Evolutionary conservation across 2,329 filamentous ascomycete species (phyloP), one percentile per base, ranked within the genome.

Genomic region (Grosmannia serpens): DNA sequence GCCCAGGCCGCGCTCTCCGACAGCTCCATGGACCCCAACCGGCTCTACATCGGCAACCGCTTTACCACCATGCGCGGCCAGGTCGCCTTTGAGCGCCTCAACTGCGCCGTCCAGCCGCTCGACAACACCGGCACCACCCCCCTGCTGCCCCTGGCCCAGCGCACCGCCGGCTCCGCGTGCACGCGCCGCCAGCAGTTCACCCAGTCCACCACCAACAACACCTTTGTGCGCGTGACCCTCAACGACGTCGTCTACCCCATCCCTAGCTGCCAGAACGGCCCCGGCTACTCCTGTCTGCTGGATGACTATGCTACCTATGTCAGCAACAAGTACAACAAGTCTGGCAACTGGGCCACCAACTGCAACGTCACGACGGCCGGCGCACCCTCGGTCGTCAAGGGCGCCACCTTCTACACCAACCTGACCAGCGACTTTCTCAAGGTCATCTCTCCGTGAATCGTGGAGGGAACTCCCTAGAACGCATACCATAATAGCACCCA

Each of bases 1-100:
- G 70, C 74, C 10, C 76, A 86, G 63, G 64, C 69, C 3, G 66
- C 73, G 2, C 73, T 87, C 1, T 73, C 79, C 0, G 70, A 73
- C 1, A 75, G 74, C 3, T 67, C 69, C 33, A 77, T 79, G 33
- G 72, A 78, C 15, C 68, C 73, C 13, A 64, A 75, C 49, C 73
- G 80, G 44, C 71, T 79, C 10, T 86, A 80, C 67, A 71, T 76
- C n/a, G 75, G 78, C 24, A 81, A 77, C 17, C 74, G 77, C 55
- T 80, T 82, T 54, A 76, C 79, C 1, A 77, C 80, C 0, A 87
- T 87, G 83, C 74, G 83, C 8, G 85, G 84, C 2, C 86, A 83
- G 1, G 76, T 87, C 29, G 77, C 80, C 0, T 83, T 87, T 62
- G 85, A 88, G 69, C 75, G 81, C 10, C 70, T 87, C 60, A 81